Base-by-base conservation (phyloP, 2,329 filamentous ascomycete species). In the Ilyonectria mors-panacis region DNA sequence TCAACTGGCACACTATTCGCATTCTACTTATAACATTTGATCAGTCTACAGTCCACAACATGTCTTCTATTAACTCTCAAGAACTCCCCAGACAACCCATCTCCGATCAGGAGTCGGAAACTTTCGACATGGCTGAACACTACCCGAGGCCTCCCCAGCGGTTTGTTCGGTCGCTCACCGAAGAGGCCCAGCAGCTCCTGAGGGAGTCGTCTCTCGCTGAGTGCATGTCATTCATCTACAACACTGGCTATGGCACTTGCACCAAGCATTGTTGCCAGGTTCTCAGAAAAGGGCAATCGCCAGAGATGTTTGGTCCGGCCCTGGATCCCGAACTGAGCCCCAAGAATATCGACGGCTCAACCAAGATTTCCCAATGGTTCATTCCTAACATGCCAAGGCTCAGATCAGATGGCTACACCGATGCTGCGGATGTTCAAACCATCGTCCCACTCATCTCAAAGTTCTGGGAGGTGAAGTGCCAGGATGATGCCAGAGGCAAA, bases 201-300 rank as follows among this genome's bases (percentile, higher is more conserved):
- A 10, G 35, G 4, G 3, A 2, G 7, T 9, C 19, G 6, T 33
- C 45, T 23, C 13, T 59, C 6, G 5, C 15, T 1, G 2, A 42
- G 5, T 21, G 58, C 56, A 55, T 65, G 56, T 19, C 13, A n/a
- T 65, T 65, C 33, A 60, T 65, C 47, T 37, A 44, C 26, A 26
- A 61, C 3, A 65, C 56, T 4, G 63, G 63, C 7, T 61, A 55
- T 37, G 44, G 39, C 26, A 19, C 23, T n/a, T 65, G 63, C 39
- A 61, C 63, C 6, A 13, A 50, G 1, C 15, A 56, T 37, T 60
- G 63, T 42, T 65, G 61, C 39, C 7, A 10, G 4, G 2, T 5
- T 10, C 15, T 2, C 7, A 13, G 1, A 19, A 13, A 4, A 10
- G 15, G 21, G 7, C 1, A 17, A 13, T 7, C 0, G 19, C 7